Conservation (phyloP, 2,329 filamentous ascomycete genomes). For the Ceratocystis smalleyi region DNA sequence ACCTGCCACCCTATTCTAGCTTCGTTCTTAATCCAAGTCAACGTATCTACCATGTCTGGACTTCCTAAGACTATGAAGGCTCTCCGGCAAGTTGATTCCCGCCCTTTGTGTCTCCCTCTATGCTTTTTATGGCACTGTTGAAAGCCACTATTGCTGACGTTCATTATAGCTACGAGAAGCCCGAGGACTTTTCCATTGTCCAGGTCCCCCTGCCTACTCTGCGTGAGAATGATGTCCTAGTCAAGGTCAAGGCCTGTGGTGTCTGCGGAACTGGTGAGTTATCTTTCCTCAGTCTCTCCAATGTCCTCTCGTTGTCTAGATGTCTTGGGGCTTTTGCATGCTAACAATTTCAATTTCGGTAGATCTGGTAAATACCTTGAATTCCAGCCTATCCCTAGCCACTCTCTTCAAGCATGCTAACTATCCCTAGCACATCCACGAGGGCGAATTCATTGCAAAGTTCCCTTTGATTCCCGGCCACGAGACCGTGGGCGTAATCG, state of each 20-base stretch:
- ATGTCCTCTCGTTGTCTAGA: not conserved
- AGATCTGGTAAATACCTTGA: conserved; percentile 25
- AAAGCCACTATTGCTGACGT: conserved; percentile 13
- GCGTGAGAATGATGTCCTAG: conserved; percentile 43
- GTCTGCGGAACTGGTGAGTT: conserved; percentile 42
- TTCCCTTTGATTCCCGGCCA: conserved; percentile 54
- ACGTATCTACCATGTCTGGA: conserved; percentile 22
- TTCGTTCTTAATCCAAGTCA: not conserved
- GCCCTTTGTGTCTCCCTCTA: not conserved
- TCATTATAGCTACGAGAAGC: conserved; percentile 40
- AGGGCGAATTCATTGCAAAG: conserved; percentile 50
- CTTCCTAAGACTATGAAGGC: conserved; percentile 45
- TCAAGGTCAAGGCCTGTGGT: conserved; percentile 53
- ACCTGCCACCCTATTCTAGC: not conserved
- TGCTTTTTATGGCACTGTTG: no score
- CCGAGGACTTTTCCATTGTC: conserved; percentile 44
- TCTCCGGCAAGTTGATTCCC: conserved; percentile 33
- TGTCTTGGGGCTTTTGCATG: not conserved
- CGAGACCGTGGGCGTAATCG: conserved; percentile 51
- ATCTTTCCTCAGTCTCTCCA: not conserved
- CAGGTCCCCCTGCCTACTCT: conserved; percentile 45
- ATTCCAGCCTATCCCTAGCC: not conserved
- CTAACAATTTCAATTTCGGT: conserved; percentile 19
- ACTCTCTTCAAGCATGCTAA: not conserved
- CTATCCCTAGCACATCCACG: conserved; percentile 38